Base-by-base conservation (phyloP, 495 filamentous ascomycete genomes). In the Rostrohypoxylon terebratum region DNA sequence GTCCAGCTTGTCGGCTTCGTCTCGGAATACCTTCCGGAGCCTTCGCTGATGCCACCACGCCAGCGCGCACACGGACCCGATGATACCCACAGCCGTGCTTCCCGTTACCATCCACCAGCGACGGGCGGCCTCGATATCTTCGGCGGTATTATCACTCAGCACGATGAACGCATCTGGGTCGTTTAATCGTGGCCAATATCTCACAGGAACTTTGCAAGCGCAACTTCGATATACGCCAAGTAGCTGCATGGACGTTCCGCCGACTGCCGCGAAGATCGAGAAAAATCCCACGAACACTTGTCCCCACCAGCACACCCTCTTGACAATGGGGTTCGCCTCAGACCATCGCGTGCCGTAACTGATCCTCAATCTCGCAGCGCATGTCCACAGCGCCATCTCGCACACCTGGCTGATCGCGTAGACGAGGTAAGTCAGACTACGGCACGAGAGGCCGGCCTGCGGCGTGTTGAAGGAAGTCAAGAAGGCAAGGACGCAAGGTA, bases 381-480 rank as follows among this genome's bases (percentile, higher is more conserved):
- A 69, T 18, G 66, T 71, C 73, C 77, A 84, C 3, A 83, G 60
- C 2, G 68, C 36, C 42, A 81, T 78, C 53, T 82, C 76, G 31
- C 69, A 71, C 6, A 80, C 55, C 57, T 86, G 84, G 33, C 74
- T 74, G 5, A 75, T 68, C 34, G 75, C 76, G 42, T 85, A 86
- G 10, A 83, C 59, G 1, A 83, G 55, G 34, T 83, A 80, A 6
- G 78, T 84, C 14, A 85, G 53, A 11, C 73, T 77, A 5, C 84
- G 75, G 33, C 84, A 86, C 2, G 78, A 78, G 0, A 83, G 61
- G 8, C 83, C 84, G n/a, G 75, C 59, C 18, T 77, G 70, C 16
- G 80, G 83, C 31, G 82, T 86, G 34, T 72, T 71, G 33, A 79
- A 84, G n/a, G 79, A 78, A 9, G 79, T 77, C 11, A 80, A 64